phyloP scores from a whole-genome alignment of 306 rosid genomes.

The Ceratonia siliqua region DNA sequence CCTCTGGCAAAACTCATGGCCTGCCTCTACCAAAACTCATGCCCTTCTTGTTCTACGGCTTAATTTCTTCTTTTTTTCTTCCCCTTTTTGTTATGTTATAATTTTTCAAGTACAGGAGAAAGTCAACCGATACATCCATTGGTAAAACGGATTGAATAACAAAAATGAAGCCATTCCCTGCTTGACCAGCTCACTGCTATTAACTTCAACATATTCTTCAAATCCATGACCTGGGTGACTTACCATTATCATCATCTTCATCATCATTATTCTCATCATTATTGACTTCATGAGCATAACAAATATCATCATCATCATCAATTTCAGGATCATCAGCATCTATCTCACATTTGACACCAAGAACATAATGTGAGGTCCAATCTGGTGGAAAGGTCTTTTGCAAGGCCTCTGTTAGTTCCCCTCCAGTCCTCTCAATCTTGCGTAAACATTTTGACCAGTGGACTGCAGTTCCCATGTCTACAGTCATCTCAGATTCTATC shows the following conservation, averaged over 20 bases:
- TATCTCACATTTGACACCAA: constrained; percentile 34
- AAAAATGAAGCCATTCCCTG: no score
- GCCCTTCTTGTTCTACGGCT: no score
- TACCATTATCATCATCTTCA: constrained; percentile 6
- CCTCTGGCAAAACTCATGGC: no score
- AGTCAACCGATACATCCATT: background rate
- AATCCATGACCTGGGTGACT: background rate
- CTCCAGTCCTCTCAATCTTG: constrained; percentile 84
- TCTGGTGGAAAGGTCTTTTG: constrained; percentile 96
- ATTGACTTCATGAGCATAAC: constrained; percentile 26
- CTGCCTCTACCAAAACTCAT: no score
- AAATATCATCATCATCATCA: constrained; percentile 42
- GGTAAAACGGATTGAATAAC: background rate
- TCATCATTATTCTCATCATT: background rate
- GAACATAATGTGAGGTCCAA: constrained; percentile 64
- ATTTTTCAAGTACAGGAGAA: background rate
- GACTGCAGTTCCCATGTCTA: constrained; percentile 99
- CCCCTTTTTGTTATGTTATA: no score
- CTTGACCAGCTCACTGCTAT: background rate
- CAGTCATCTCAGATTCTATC: constrained; percentile 66
- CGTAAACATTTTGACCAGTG: constrained; percentile 88
- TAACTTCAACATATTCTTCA: background rate
- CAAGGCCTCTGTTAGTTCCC: constrained; percentile 84
- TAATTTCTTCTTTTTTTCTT: no score
- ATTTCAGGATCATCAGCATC: constrained; percentile 43